A percentile compares a stretch with the other conserved stretches of the same genome.
phyloP scores from a whole-genome alignment of 495 filamentous ascomycete genomes.

The Tuber indicum region DNA sequence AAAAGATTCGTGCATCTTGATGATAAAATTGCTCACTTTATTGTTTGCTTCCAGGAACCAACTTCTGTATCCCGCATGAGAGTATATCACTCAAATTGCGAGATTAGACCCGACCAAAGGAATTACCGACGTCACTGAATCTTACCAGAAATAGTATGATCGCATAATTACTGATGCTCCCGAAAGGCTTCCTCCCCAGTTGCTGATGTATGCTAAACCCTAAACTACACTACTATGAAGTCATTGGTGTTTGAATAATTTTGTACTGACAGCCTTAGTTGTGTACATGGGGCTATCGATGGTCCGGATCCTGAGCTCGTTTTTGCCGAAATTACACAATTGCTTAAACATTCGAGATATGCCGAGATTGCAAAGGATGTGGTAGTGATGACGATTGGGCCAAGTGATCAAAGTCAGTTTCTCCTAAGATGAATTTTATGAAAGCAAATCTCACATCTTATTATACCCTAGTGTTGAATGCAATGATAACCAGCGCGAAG shows the following conservation, averaged over 20 bases:
- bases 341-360: conserved; percentile 54
- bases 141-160: conserved; percentile 66
- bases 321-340: conserved; percentile 62
- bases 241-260: not conserved
- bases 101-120: conserved; percentile 86
- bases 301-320: conserved; percentile 81
- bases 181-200: conserved; percentile 56
- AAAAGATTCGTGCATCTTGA: not conserved
- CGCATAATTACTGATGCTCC: conserved; percentile 49
- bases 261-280: conserved; percentile 35
- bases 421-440: not conserved
- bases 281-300: conserved; percentile 76
- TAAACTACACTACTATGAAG: not conserved
- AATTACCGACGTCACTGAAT: conserved; percentile 69
- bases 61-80: conserved; percentile 62
- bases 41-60: conserved; percentile 49
- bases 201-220: conserved; percentile 52
- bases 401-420: conserved; percentile 57
- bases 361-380: conserved; percentile 53
- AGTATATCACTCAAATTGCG: conserved; percentile 76
- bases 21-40: conserved; percentile 11
- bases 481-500: conserved; percentile 65
- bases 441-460: not conserved
- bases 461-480: conserved; percentile 56
- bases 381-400: conserved; percentile 68